phyloP scores from a whole-genome alignment of 129 eudicot genomes.

The Lactuca sativa region DNA sequence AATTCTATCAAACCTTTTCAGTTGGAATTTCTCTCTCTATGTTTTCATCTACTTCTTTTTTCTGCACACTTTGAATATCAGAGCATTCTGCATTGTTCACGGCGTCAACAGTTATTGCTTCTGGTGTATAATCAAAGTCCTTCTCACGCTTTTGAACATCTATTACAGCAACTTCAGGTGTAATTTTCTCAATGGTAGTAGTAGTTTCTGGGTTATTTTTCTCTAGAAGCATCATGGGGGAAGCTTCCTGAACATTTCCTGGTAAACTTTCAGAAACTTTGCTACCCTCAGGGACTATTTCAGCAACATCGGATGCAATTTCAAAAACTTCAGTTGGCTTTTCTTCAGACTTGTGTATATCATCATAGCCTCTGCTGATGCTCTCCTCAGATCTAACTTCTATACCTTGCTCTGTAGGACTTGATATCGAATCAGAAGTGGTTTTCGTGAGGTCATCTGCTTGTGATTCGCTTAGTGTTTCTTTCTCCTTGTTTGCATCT shows the following conservation, averaged over 20 bases:
- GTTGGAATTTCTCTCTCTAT: constrained; percentile 22
- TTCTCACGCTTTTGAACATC: constrained; percentile 27
- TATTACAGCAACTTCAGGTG: neutral
- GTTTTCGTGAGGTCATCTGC: constrained; percentile 21
- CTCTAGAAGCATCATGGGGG: constrained; percentile 10
- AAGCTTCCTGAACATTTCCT: constrained; percentile 26
- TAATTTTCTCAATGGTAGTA: constrained; percentile 11
- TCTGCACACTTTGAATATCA: constrained; percentile 29
- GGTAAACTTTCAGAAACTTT: constrained; percentile 4
- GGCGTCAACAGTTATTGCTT: neutral
- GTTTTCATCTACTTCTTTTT: constrained; percentile 38
- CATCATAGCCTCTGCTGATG: neutral
- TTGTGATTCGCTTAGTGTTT: constrained; percentile 9
- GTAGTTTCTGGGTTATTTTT: constrained; percentile 23
- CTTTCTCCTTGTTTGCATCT: constrained; percentile 21
- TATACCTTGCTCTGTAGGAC: constrained; percentile 23
- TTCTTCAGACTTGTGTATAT: constrained; percentile 22
- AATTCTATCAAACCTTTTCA: constrained; percentile 36
- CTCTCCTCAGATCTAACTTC: constrained; percentile 7
- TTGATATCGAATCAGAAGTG: constrained; percentile 19
- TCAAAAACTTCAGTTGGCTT: constrained; percentile 22
- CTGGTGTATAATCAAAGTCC: constrained; percentile 18
- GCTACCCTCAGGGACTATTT: constrained; percentile 20
- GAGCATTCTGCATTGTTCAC: constrained; percentile 22
- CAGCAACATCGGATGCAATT: constrained; percentile 22